Base-by-base conservation (phyloP, 1,284 basidiomycete species). In the Ustilago shanxiensis region DNA sequence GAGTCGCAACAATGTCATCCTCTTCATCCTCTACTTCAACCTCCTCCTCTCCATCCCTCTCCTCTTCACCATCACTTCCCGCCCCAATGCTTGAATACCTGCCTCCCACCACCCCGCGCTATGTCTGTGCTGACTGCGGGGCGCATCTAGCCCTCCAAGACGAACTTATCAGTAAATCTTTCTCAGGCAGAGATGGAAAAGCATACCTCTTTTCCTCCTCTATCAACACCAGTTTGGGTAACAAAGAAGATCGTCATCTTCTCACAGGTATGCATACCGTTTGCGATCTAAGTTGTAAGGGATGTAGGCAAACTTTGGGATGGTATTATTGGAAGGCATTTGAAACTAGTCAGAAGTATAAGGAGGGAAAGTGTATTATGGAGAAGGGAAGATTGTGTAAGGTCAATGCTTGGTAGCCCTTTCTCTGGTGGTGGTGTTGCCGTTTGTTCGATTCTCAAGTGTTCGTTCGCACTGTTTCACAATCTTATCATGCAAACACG, bases 251-350 rank as follows among this genome's bases (percentile, higher is more conserved):
- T 51, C 89, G 93, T 2, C 89, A 90, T 11, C 88, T 95, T 28
- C 86, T 94, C 55, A 95, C 93, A 1, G 93, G 93, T 2, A 89
- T 93, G 10, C 93, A 95, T 79, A 92, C 92, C 0, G 93, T 87
- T 4, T 91, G 92, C 14, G 93, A 94, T 80, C 89, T 92, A 0
- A 92, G 89, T 82, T 94, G 93, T 82, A 71, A 91, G 39, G 92
- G 92, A 0, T 95, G 93, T 86, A 90, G 91, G 66, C 91, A 91
- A 18, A 89, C 91, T 24, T 77, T 95, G 3, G 93, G 93, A 0
- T 95, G 93, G 93, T 93, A 89, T 80, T 95, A 95, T 78, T 89
- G 93, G 82, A 92, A 91, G 80, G 93, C 93, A 8, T 89, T 90
- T 1, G 92, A 95, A 78, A 87, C 88, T 31, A 89, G 90, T 8